Evolutionary conservation across 2,329 filamentous ascomycete species (phyloP).

Genomic region (Gremmenia infestans): DNA sequence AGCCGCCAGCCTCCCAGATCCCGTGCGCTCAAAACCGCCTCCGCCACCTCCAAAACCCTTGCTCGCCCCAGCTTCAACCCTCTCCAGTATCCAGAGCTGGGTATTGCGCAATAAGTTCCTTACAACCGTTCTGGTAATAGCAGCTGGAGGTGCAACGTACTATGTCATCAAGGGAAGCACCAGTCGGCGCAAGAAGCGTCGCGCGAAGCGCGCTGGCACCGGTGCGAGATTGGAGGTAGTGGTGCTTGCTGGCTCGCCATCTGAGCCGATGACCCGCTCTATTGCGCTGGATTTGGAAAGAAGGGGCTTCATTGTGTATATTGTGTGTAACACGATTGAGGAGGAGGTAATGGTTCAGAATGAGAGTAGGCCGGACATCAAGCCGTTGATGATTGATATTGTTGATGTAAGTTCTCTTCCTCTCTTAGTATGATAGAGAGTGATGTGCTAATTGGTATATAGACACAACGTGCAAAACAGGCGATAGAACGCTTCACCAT

Average conservation of each 20-base stretch:
- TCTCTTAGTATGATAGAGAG: neutral
- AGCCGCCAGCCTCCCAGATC: constrained; percentile 67
- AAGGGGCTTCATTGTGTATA: constrained; percentile 87
- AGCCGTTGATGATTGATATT: constrained; percentile 76
- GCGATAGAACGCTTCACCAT: constrained; percentile 68
- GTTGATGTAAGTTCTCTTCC: constrained; percentile 57
- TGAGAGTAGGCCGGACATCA: constrained; percentile 75
- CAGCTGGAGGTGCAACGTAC: constrained; percentile 61
- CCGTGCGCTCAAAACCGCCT: constrained; percentile 55
- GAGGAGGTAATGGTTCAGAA: constrained; percentile 76
- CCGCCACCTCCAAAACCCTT: constrained; percentile 30
- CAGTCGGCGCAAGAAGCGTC: constrained; percentile 55
- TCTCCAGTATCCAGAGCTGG: constrained; percentile 65
- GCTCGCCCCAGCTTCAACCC: constrained; percentile 30
- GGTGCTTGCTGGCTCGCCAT: constrained; percentile 83
- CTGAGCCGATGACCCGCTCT: constrained; percentile 77
- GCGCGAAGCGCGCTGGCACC: constrained; percentile 73
- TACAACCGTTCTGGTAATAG: constrained; percentile 65
- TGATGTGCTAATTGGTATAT: constrained; percentile 13
- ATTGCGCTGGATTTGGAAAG: constrained; percentile 83
- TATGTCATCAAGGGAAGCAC: constrained; percentile 49
- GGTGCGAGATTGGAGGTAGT: constrained; percentile 82
- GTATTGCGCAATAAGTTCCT: constrained; percentile 66
- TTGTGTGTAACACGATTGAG: constrained; percentile 79
- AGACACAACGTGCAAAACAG: constrained; percentile 64